Base-by-base conservation (phyloP, 2,329 filamentous ascomycete genomes). In the Cyphellophora europaea region DNA sequence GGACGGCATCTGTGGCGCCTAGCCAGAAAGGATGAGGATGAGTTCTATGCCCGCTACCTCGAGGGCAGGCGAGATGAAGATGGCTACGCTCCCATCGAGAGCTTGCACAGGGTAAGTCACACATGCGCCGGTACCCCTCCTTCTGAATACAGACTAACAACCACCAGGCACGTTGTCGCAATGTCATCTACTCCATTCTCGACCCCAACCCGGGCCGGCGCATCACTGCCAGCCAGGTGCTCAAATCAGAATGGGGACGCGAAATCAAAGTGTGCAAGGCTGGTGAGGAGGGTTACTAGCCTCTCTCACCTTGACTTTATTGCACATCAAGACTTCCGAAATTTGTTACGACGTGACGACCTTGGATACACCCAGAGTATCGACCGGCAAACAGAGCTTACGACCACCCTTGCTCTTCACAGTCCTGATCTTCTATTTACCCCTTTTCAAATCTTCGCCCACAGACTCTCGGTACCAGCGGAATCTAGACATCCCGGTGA, bases 201-300 rank as follows among this genome's bases (percentile, higher is more conserved):
- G 91, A 98, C 55, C 91, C 91, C 18, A 95, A 94, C 57, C 87
- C 91, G 16, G 76, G 76, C 38, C 82, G 91, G 45, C 85, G 91
- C 50, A 89, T 98, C 56, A 95, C 87, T 18, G 89, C 91, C 39
- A 89, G 88, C 27, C 91, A 98, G 64, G 86, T 96, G 38, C 77
- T 98, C 53, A 94, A 94, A 62, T 96, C 89, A 4, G 91, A 98
- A 66, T 98, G 91, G 91, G 87, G 91, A 49, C 84, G 91, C 49
- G 89, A 95, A 61, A 95, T 96, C 62, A 93, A 88, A 64, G 73
- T 96, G 38, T 98, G 91, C 68, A 91, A 88, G 62, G 89, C 91
- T 42, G 91, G 89, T 49, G 85, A 96, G 63, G 88, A 96, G 70
- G 91, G 91, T 38, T 79, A 93, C 52, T 95, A 49, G 59, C 50